A percentile compares a stretch with the other conserved stretches of the same genome.
phyloP scores from a whole-genome alignment of 768 basidiomycete species.

The Pleurotus cornucopiae region DNA sequence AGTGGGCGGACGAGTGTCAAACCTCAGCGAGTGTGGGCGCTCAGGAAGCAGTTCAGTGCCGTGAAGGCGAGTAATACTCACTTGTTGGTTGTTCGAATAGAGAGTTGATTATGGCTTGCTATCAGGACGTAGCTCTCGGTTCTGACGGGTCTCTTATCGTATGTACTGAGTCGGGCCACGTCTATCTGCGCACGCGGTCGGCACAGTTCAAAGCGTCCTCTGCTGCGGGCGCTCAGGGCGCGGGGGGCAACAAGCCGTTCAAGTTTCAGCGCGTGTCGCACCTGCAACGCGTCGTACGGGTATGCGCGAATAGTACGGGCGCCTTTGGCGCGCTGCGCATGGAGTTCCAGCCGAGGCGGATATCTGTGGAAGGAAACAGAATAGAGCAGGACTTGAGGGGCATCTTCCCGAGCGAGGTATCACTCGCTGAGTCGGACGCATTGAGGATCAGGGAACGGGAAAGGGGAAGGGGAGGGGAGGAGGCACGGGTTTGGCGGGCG shows the following conservation, averaged over 20 bases:
- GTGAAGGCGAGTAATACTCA: slow-evolving; percentile 49
- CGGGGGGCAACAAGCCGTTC: slow-evolving; percentile 41
- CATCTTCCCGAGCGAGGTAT: slow-evolving; percentile 21
- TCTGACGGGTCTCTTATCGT: slow-evolving; percentile 85
- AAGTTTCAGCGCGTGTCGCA: slow-evolving; percentile 80
- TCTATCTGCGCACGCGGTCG: slow-evolving; percentile 75
- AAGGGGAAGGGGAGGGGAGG: too few species aligned
- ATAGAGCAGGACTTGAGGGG: slow-evolving; percentile 63
- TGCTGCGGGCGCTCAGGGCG: not conserved
- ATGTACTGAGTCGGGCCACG: slow-evolving; percentile 93
- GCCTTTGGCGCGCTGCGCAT: slow-evolving; percentile 82
- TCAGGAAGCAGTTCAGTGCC: slow-evolving; percentile 81
- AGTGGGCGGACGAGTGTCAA: slow-evolving; percentile 44
- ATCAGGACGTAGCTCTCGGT: slow-evolving; percentile 83
- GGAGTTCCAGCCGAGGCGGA: slow-evolving; percentile 57
- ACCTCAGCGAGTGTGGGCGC: slow-evolving; percentile 89
- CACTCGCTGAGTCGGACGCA: slow-evolving; percentile 12
- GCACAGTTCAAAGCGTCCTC: slow-evolving; percentile 21
- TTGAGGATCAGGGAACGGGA: not conserved
- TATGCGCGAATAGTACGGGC: slow-evolving; percentile 83
- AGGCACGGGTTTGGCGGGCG: too few species aligned
- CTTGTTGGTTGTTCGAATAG: not conserved
- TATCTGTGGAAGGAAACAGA: slow-evolving; percentile 50
- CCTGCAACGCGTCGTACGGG: slow-evolving; percentile 80
- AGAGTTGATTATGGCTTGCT: not conserved